Conservation (phyloP, 2,329 filamentous ascomycete genomes). For the Tolypocladium amazonense region DNA sequence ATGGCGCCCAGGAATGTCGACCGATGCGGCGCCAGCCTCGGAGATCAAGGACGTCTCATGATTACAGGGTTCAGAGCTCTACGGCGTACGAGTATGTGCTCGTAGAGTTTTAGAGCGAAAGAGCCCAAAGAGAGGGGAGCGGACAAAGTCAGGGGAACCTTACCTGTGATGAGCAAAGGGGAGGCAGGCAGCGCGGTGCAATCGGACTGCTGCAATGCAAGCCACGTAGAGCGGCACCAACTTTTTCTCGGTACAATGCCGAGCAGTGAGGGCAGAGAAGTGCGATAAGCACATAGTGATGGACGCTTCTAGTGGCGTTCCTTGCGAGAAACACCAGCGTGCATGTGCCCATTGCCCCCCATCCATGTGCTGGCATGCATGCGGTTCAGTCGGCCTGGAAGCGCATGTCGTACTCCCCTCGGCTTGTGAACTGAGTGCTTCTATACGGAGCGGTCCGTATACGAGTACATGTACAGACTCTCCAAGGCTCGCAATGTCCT, state of each 20-base stretch:
- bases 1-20: background rate
- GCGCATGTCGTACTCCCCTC: background rate
- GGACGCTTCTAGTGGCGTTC: background rate
- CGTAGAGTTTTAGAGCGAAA: background rate
- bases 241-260: background rate
- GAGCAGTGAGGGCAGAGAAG: background rate
- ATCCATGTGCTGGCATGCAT: background rate
- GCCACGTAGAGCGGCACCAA: constrained; percentile 1
- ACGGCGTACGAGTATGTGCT: too few species aligned
- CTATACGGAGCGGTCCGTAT: background rate
- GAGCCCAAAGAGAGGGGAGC: background rate
- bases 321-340: background rate
- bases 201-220: constrained; percentile 2
- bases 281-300: background rate
- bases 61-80: background rate
- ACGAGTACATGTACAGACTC: background rate
- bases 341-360: background rate
- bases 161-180: background rate
- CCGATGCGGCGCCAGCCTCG: constrained; percentile 1
- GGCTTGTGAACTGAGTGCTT: background rate
- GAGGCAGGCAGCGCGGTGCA: background rate
- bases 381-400: background rate
- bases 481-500: background rate
- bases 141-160: background rate
- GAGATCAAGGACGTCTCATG: constrained; percentile 1